Evolutionary conservation across 2,329 filamentous ascomycete genomes (phyloP).

Genomic region (Colletotrichum acutatum): DNA sequence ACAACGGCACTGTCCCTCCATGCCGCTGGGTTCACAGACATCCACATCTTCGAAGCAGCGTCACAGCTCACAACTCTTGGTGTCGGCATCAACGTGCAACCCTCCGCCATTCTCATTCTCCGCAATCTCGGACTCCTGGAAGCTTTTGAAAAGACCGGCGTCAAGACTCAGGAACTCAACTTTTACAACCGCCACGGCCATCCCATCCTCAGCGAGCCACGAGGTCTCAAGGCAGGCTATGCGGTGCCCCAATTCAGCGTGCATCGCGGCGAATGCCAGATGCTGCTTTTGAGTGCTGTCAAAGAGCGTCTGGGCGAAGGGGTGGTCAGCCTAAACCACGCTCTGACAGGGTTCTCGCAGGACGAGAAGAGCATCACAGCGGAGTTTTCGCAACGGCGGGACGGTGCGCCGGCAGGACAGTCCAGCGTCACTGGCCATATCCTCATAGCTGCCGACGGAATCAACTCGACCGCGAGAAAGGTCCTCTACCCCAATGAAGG

Average conservation of each 20-base stretch:
- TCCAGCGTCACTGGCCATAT: conserved; percentile 10
- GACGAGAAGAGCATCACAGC: not conserved
- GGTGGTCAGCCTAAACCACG: conserved; percentile 15
- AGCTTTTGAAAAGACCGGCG: conserved; percentile 20
- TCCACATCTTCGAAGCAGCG: conserved; percentile 23
- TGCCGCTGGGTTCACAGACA: conserved; percentile 23
- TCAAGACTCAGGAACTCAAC: conserved; percentile 24
- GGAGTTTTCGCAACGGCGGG: conserved; percentile 9
- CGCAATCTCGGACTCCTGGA: conserved; percentile 22
- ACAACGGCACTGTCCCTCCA: conserved; percentile 29
- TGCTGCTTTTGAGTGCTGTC: conserved; percentile 24
- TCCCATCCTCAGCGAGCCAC: conserved; percentile 17
- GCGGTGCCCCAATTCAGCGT: conserved; percentile 16
- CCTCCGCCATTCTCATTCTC: conserved; percentile 20
- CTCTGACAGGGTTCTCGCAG: conserved; percentile 17
- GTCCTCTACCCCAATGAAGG: conserved; percentile 19
- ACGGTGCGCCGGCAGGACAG: conserved; percentile 7
- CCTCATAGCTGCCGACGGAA: conserved; percentile 26
- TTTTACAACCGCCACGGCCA: conserved; percentile 27
- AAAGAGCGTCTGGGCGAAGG: conserved; percentile 3
- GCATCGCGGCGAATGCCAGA: conserved; percentile 20
- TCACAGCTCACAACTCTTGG: conserved; percentile 27
- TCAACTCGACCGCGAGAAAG: conserved; percentile 23
- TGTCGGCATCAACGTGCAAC: conserved; percentile 23
- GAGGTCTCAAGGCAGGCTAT: conserved; percentile 2